These are phyloP conservation scores for Lasiosphaeria miniovina DNA, from an alignment of 495 filamentous ascomycete species.

Conservation along the genomic window DNA sequence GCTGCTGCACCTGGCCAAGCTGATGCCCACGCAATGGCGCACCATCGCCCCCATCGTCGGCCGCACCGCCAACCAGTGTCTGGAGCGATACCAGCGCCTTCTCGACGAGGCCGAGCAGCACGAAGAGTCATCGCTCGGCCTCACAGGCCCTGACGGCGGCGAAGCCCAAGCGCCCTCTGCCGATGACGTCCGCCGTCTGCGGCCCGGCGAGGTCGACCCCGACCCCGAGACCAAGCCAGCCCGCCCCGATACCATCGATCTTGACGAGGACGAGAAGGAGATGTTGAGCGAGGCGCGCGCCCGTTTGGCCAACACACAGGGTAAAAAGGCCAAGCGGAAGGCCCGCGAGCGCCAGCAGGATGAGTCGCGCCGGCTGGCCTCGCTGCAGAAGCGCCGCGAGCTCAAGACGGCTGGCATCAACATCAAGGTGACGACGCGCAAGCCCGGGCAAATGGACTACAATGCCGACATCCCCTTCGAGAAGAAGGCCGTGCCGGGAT, in stretches of 20 bases:
- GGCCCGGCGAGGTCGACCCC: conserved; percentile 91
- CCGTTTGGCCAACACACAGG: conserved; percentile 93
- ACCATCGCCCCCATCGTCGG: conserved; percentile 97
- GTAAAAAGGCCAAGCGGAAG: conserved; percentile 98
- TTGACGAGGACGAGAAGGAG: conserved; percentile 98
- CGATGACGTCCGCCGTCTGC: conserved; percentile 85
- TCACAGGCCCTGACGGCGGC: conserved; percentile 82
- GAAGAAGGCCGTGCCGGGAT: conserved; percentile 82
- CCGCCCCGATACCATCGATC: conserved; percentile 93
- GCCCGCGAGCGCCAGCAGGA: conserved; percentile 93
- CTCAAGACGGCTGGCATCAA: conserved; percentile 98
- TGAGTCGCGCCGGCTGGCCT: conserved; percentile 83
- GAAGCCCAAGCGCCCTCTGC: conserved; percentile 86
- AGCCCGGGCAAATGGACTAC: conserved; percentile 98
- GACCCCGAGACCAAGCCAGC: conserved; percentile 96
- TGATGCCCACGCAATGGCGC: conserved; percentile 99
- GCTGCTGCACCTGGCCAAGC: conserved; percentile 88
- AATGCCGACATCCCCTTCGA: conserved; percentile 98
- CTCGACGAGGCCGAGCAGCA: conserved; percentile 92
- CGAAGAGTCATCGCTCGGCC: conserved; percentile 74
- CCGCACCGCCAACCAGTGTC: conserved; percentile 90
- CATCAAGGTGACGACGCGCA: conserved; percentile 89
- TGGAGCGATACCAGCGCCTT: conserved; percentile 95
- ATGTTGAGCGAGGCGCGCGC: conserved; percentile 98
- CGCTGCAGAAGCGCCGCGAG: conserved; percentile 91